Base-by-base conservation (phyloP, 345 rosid genomes). In the Physaria fendleri region DNA sequence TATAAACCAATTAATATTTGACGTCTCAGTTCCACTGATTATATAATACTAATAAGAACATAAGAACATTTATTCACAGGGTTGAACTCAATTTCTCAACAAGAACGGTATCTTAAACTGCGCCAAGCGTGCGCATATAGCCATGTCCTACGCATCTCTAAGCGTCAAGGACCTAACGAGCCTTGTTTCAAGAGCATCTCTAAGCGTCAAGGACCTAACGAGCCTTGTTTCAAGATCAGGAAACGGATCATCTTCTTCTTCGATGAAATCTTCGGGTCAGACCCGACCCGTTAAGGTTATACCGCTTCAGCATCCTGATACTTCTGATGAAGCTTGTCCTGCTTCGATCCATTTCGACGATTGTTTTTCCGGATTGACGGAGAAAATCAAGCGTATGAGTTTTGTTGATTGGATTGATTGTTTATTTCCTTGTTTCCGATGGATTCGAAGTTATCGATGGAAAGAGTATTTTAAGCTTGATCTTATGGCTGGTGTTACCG, bases 401-500 rank as follows among this genome's bases (percentile, higher is more conserved):
- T 46, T 76, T 50, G 15, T 60, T 20, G 74, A 85, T 43, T 94
- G 95, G 92, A 23, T 84, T 42, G 87, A 81, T 32, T 40, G 67
- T 48, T 37, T 84, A 5, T 38, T 94, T 3, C 99, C 99, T 38
- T 94, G 99, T 49, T 78, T 10, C 72, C 88, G 95, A 13, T 94
- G 97, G 99, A 87, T 94, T 65, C 74, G 87, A 39, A 72, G 81
- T 51, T 94, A 94, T 64, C 72, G 66, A 17, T 90, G 95, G 96
- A 80, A 76, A 4, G 87, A 94, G 40, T 79, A 85, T 65, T 76
- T 87, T 8, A 91, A 82, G 81, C 60, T 74, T 49, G 99, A 94
- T 82, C 90, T 94, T 62, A 76, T 87, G 86, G 97, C 99, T 13
- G 99, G 99, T 12, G 52, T 72, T 62, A 90, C 99, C 75, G 89